A percentile compares a stretch with the other conserved stretches of the same genome.
Conservation (phyloP, 495 filamentous ascomycete species). For the Sporormia fimetaria region DNA sequence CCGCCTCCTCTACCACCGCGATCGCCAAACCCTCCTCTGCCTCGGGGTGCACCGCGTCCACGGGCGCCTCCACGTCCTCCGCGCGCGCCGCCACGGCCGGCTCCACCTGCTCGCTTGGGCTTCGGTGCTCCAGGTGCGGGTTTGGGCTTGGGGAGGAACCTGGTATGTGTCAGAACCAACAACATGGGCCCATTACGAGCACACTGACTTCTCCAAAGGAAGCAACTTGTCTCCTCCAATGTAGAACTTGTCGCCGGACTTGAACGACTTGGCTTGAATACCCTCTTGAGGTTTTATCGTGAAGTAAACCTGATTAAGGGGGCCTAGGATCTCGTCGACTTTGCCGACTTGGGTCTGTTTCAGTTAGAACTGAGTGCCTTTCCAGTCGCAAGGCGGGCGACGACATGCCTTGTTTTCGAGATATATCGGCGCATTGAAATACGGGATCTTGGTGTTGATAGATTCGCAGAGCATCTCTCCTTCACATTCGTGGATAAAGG, state of each 20-base stretch:
- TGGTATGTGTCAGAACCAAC: slow-evolving; percentile 21
- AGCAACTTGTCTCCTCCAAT: slow-evolving; percentile 90
- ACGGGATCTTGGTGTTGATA: slow-evolving; percentile 87
- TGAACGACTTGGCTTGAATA: slow-evolving; percentile 90
- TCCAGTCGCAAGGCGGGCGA: not conserved
- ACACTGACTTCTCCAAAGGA: slow-evolving; percentile 65
- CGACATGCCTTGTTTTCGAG: slow-evolving; percentile 81
- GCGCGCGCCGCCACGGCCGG: slow-evolving; percentile 19
- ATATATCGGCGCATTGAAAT: slow-evolving; percentile 98
- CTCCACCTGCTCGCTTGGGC: slow-evolving; percentile 49
- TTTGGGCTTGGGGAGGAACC: slow-evolving; percentile 92
- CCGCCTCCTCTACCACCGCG: slow-evolving; percentile 3
- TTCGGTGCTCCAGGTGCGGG: slow-evolving; percentile 55
- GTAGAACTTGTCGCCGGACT: slow-evolving; percentile 91
- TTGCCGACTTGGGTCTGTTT: slow-evolving; percentile 75
- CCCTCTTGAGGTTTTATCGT: slow-evolving; percentile 94
- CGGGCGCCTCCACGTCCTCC: slow-evolving; percentile 11
- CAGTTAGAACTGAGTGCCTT: slow-evolving; percentile 2
- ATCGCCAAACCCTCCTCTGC: slow-evolving; percentile 5
- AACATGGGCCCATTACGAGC: not conserved
- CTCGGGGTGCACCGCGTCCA: slow-evolving; percentile 20
- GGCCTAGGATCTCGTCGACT: slow-evolving; percentile 89
- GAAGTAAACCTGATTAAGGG: slow-evolving; percentile 95
- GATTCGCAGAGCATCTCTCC: slow-evolving; percentile 94
- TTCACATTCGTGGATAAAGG: slow-evolving; percentile 85